Percentiles rank a stretch among this genome's conserved stretches.
Conservation (phyloP, 108 stramenopile genomes). For the Fragilariopsis cylindrus region DNA sequence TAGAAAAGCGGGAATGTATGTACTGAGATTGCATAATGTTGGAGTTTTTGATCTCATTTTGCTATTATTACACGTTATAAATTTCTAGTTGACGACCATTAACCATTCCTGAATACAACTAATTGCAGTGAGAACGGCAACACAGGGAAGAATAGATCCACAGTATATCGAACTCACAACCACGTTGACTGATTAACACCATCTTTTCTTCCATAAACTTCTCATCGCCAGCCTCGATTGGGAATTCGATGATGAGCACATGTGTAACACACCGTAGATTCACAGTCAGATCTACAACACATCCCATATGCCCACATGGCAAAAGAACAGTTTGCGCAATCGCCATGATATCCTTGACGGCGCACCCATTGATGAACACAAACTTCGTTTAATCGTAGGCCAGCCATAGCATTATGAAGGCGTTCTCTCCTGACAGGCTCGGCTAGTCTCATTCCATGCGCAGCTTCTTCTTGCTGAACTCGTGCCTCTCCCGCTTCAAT, state of each 20-base stretch:
- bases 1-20: too few species aligned
- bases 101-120: too few species aligned
- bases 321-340: conserved; percentile 45
- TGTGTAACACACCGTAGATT: conserved; percentile 60
- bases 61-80: too few species aligned
- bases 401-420: conserved; percentile 29
- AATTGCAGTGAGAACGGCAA: too few species aligned
- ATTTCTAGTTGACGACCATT: too few species aligned
- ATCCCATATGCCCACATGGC: conserved; percentile 47
- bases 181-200: too few species aligned
- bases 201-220: not conserved
- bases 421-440: conserved; percentile 31
- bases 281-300: conserved; percentile 50
- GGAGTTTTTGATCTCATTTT: too few species aligned
- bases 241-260: conserved; percentile 64
- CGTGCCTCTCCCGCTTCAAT: conserved; percentile 52
- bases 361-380: conserved; percentile 50
- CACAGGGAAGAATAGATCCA: too few species aligned
- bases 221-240: conserved; percentile 52
- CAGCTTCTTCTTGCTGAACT: conserved; percentile 44
- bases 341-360: conserved; percentile 30
- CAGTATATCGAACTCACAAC: too few species aligned
- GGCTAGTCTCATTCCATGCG: conserved; percentile 9
- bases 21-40: too few species aligned
- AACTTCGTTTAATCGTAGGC: conserved; percentile 40